phyloP scores from a whole-genome alignment of 176 grass and related monocot species.

The Pharus latifolius region DNA sequence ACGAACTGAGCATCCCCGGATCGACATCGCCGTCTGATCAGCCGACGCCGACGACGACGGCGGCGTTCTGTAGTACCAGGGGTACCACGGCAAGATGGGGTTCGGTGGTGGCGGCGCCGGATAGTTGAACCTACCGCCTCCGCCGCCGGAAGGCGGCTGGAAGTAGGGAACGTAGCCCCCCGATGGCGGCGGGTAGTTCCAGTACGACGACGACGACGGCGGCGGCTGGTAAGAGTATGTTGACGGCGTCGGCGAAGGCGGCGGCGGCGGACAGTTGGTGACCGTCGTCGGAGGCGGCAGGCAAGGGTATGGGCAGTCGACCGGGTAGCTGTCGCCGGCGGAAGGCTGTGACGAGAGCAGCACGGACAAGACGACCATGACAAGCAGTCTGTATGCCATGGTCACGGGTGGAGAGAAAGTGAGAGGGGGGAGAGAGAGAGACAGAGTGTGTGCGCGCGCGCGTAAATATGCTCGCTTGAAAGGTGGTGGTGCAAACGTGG shows the following conservation, averaged over 20 bases:
- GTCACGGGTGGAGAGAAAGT: neutral
- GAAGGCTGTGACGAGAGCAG: neutral
- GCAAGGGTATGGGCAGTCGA: conserved; percentile 71
- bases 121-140: neutral
- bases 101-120: conserved; percentile 59
- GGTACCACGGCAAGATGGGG: conserved; percentile 75
- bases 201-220: conserved; percentile 14
- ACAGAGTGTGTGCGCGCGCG: neutral
- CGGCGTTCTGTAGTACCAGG: conserved; percentile 63
- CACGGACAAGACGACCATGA: conserved; percentile 19
- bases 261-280: conserved; percentile 34
- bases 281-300: conserved; percentile 39
- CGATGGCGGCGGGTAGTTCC: conserved; percentile 40
- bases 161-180: conserved; percentile 31
- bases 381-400: neutral
- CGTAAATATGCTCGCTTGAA: too few relatives aligned
- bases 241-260: neutral
- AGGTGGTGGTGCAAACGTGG: neutral
- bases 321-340: conserved; percentile 12
- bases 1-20: neutral
- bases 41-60: neutral
- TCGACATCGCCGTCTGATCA: neutral
- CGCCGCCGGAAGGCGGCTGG: conserved; percentile 16
- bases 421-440: neutral
- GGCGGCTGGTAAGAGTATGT: neutral